phyloP scores from a whole-genome alignment of 2,329 filamentous ascomycete genomes.

The Ophiobolus disseminans region DNA sequence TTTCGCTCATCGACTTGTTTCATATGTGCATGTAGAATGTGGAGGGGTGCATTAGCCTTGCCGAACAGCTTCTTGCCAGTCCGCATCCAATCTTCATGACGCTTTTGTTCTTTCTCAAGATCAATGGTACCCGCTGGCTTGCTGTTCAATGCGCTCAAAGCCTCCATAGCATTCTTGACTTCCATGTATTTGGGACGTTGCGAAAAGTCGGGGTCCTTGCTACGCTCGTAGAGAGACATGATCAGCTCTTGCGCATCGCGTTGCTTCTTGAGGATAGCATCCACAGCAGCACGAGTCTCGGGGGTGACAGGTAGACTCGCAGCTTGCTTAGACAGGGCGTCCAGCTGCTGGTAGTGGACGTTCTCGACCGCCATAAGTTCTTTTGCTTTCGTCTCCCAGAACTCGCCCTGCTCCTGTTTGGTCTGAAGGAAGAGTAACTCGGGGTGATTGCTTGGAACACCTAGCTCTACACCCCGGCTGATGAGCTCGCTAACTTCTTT shows the following conservation, averaged over 20 bases:
- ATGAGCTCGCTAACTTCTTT: constrained; percentile 82
- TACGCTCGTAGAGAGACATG: constrained; percentile 78
- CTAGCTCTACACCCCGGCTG: constrained; percentile 75
- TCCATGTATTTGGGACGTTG: constrained; percentile 87
- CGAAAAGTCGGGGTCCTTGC: constrained; percentile 74
- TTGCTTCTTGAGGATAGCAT: constrained; percentile 94
- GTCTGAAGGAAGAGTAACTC: constrained; percentile 78
- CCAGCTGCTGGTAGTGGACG: constrained; percentile 92
- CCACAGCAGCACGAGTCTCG: constrained; percentile 81
- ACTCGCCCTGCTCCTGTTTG: constrained; percentile 76
- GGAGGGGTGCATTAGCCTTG: constrained; percentile 94
- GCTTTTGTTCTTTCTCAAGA: constrained; percentile 90
- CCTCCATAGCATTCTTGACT: constrained; percentile 88
- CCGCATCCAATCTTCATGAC: constrained; percentile 99
- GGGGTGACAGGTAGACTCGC: constrained; percentile 78
- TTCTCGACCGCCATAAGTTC: constrained; percentile 91
- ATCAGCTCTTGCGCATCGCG: constrained; percentile 92
- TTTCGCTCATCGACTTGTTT: constrained; percentile 92
- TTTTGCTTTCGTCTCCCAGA: constrained; percentile 92
- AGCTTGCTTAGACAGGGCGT: constrained; percentile 87
- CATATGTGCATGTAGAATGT: constrained; percentile 95
- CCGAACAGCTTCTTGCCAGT: constrained; percentile 97
- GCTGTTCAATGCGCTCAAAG: constrained; percentile 86
- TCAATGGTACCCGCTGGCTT: constrained; percentile 91
- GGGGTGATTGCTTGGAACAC: constrained; percentile 80